These are phyloP conservation scores for Aureobasidium uvarum DNA, from an alignment of 2,329 filamentous ascomycete species.

Conservation along the genomic window DNA sequence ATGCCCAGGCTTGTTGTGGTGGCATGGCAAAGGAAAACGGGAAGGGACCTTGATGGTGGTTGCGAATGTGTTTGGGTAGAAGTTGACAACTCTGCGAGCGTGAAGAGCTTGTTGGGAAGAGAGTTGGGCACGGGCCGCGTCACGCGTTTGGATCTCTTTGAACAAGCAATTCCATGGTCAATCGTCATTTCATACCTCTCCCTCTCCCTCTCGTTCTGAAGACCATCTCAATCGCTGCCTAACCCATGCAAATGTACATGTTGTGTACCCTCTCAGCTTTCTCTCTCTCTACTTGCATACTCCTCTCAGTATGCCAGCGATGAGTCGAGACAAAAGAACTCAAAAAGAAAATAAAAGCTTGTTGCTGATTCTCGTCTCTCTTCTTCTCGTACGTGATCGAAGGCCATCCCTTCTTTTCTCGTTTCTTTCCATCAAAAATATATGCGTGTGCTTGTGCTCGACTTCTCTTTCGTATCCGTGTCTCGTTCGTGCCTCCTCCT, in stretches of 20 bases:
- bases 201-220: background rate
- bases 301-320: background rate
- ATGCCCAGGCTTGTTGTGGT: constrained; percentile 23
- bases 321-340: background rate
- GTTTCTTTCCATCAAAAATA: background rate
- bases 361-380: constrained; percentile 14
- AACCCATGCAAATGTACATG: constrained; percentile 18
- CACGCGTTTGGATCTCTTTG: background rate
- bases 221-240: background rate
- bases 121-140: background rate
- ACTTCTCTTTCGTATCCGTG: background rate
- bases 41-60: constrained; percentile 10
- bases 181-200: background rate
- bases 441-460: constrained; percentile 8
- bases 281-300: background rate
- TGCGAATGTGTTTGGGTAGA: constrained; percentile 10
- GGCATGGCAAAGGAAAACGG: constrained; percentile 1
- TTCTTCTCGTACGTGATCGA: constrained; percentile 4
- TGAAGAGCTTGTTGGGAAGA: background rate
- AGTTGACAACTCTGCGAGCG: background rate
- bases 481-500: background rate
- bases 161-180: background rate
- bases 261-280: background rate
- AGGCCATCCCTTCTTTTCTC: background rate
- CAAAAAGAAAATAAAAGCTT: background rate